Percentiles rank a stretch among this genome's conserved stretches.
Conservation (phyloP, 1,139 yeast genomes). For the Chernovozyma aurita region DNA sequence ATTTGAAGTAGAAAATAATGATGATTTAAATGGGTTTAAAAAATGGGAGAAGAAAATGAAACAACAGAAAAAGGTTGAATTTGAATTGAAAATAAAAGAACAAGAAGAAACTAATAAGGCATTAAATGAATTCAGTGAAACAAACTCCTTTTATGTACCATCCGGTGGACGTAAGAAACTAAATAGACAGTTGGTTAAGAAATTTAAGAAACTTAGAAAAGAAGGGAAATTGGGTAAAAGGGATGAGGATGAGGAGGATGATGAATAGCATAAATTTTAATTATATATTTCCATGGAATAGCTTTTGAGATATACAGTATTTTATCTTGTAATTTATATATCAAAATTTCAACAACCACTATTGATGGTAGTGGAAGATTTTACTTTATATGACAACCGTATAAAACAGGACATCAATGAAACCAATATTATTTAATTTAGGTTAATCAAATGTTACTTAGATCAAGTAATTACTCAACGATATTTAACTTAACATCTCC, state of each 20-base stretch:
- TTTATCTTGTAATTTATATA: too few relatives aligned
- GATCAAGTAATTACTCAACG: slow-evolving; percentile 38
- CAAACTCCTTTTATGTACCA: slow-evolving; percentile 11
- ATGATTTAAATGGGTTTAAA: slow-evolving; percentile 24
- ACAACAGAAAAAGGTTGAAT: slow-evolving; percentile 10
- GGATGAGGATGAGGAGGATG: slow-evolving; percentile 8
- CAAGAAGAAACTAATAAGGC: slow-evolving; percentile 14
- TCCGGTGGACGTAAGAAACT: slow-evolving; percentile 27
- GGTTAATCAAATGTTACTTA: too few relatives aligned
- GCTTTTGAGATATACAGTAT: too few relatives aligned
- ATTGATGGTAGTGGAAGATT: too few relatives aligned
- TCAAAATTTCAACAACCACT: too few relatives aligned
- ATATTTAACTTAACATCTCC: slow-evolving; percentile 46
- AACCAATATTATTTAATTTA: too few relatives aligned
- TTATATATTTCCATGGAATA: slow-evolving; percentile 6
- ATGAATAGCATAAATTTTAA: slow-evolving; percentile 4
- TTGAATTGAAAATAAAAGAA: slow-evolving; percentile 13
- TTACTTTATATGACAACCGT: too few relatives aligned
- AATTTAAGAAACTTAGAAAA: slow-evolving; percentile 23
- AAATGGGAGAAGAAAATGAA: slow-evolving; percentile 31
- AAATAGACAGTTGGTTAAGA: slow-evolving; percentile 27
- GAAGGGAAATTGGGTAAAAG: slow-evolving; percentile 19
- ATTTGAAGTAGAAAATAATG: slow-evolving; percentile 20
- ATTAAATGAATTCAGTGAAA: slow-evolving; percentile 18
- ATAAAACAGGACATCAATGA: too few relatives aligned